Base-by-base conservation (phyloP, 1,284 basidiomycete genomes). In the Fistulinella cinereoalba region DNA sequence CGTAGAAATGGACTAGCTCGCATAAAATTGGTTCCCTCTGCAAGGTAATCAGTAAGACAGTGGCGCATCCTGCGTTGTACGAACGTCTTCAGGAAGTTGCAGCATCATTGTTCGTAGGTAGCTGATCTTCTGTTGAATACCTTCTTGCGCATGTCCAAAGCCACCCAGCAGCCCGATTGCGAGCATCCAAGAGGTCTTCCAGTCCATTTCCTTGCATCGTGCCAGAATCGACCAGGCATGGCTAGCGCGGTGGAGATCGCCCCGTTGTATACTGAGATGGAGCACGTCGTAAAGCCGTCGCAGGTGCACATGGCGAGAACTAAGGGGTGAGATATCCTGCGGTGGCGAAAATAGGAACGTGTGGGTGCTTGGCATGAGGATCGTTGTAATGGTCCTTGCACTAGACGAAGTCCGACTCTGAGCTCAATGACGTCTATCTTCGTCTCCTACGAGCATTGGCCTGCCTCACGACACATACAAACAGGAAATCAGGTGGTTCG, bases 191-290 rank as follows among this genome's bases (percentile, higher is more conserved):
- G 88, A 73, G 12, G 74, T 64, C 60, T 71, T 80, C 88, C 88
- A 92, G 55, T 86, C 71, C 9, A 92, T 72, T 69, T 94, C 92
- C 56, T 85, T 85, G 64, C 92, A 94, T 53, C 84, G 77, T n/a
- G 81, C 77, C 31, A 95, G 76, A 47, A 94, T 86, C 24, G 77
- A 71, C 88, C 90, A 96, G 9, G 87, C 87, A 51, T 80, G 74
- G 41, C 71, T 75, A 15, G 91, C 92, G 31, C 88, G 76, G 27
- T 63, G 60, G 41, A 81, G 64, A 62, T 94, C 88, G 31, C 77
- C 72, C 12, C 81, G 77, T 42, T 89, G 83, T 31, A 94, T 69
- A 56, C 77, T 85, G 33, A 90, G 68, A 44, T 92, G 81, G 13
- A 94, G 68, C 12, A 91, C 60, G 64, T 92, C 88, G 59, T 80